phyloP scores from a whole-genome alignment of 108 stramenopile species.

The Cylindrotheca fusiformis region DNA sequence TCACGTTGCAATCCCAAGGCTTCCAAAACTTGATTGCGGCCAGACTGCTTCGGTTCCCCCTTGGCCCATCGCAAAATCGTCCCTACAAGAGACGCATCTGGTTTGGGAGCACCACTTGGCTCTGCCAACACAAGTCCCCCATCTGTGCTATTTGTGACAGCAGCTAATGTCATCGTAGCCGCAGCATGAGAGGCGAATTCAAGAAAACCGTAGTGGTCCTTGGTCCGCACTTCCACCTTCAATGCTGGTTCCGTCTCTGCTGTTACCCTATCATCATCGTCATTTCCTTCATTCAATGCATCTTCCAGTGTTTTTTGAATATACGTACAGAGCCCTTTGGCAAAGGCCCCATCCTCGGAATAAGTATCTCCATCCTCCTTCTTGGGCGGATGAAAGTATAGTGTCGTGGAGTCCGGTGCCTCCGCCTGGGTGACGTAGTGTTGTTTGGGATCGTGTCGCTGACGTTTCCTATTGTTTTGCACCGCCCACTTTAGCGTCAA shows the following conservation, averaged over 20 bases:
- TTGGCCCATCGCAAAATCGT: slow-evolving; percentile 69
- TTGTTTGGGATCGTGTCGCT: slow-evolving; percentile 14
- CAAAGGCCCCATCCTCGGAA: slow-evolving; percentile 15
- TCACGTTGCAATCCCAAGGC: slow-evolving; percentile 54
- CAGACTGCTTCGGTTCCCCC: slow-evolving; percentile 32
- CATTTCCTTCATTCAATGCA: slow-evolving; percentile 49
- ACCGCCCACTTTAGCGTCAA: slow-evolving; percentile 79
- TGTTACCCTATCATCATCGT: slow-evolving; percentile 58
- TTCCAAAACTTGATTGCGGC: slow-evolving; percentile 31
- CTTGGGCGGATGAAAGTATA: slow-evolving; percentile 67
- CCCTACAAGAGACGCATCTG: slow-evolving; percentile 26
- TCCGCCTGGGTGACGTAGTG: slow-evolving; percentile 72
- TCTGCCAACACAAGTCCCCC: slow-evolving; percentile 42
- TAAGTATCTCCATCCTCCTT: slow-evolving; percentile 2
- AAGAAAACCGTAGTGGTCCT: slow-evolving; percentile 72
- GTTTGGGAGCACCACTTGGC: not conserved
- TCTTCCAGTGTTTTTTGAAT: slow-evolving; percentile 71
- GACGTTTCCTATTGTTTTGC: slow-evolving; percentile 13
- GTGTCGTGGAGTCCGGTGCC: slow-evolving; percentile 68
- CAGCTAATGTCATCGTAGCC: slow-evolving; percentile 76
- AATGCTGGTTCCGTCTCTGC: slow-evolving; percentile 81
- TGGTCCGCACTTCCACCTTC: slow-evolving; percentile 46
- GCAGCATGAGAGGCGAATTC: slow-evolving; percentile 88
- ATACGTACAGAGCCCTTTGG: slow-evolving; percentile 44
- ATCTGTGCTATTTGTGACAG: slow-evolving; percentile 80